Evolutionary conservation across 176 grass and related monocot species (phyloP), one percentile per base, ranked within the genome.

Genomic region (Phyllostachys edulis): DNA sequence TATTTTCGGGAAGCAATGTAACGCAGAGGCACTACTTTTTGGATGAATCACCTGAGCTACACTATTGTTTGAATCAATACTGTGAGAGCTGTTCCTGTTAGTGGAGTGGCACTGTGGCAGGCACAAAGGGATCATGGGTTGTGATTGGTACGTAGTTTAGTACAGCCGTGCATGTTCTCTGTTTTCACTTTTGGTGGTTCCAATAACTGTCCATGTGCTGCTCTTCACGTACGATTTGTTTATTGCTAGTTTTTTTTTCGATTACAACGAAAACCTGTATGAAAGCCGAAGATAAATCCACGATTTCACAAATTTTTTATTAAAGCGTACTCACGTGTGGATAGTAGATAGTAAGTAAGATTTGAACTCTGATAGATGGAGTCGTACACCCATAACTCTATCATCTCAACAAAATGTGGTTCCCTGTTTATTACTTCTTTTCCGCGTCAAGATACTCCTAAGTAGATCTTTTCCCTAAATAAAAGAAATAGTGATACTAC

Each of bases 181-280:
- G 46, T 42, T 66, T 21, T 73, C 2, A 15, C 59, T 75, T 90
- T 87, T 75, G 80, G 79, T 74, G 49, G 73, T 66, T 86, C 36
- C 56, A 13, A 29, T 90, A 66, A 86, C 83, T 21, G 84, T 86
- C 79, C 79, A 86, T 86, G n/a, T n/a, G n/a, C n/a, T n/a, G n/a
- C n/a, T n/a, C n/a, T n/a, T n/a, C n/a, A n/a, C n/a, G n/a, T n/a
- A n/a, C n/a, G n/a, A n/a, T n/a, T n/a, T n/a, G n/a, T n/a, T n/a
- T n/a, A n/a, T n/a, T n/a, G n/a, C n/a, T n/a, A n/a, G n/a, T n/a
- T n/a, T n/a, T n/a, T n/a, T n/a, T n/a, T n/a, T n/a, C n/a, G n/a
- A n/a, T n/a, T n/a, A n/a, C n/a, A n/a, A n/a, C n/a, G n/a, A n/a
- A n/a, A n/a, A n/a, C n/a, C n/a, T n/a, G n/a, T n/a, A n/a, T n/a